phyloP scores from a whole-genome alignment of 2,329 filamentous ascomycete genomes.

The Talaromyces sp. region DNA sequence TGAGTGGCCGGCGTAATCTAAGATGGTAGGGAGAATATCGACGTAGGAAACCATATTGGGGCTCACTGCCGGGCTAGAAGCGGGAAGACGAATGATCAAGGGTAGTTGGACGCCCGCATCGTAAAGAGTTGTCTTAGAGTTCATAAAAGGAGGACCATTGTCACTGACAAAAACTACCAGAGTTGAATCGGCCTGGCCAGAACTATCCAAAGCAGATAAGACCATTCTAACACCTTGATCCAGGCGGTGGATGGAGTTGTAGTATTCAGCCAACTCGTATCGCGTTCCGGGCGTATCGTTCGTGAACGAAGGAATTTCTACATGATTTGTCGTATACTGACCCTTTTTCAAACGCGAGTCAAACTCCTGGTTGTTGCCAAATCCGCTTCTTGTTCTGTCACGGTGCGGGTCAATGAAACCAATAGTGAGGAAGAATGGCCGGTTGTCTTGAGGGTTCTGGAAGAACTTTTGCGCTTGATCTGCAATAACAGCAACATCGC shows the following conservation, averaged over 20 bases:
- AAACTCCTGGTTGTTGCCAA: conserved; percentile 34
- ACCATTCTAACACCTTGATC: conserved; percentile 31
- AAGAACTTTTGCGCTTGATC: conserved; percentile 36
- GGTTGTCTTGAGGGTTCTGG: conserved; percentile 18
- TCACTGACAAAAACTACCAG: conserved; percentile 45
- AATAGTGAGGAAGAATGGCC: conserved; percentile 43
- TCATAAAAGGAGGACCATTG: conserved; percentile 46
- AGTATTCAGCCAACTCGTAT: conserved; percentile 40
- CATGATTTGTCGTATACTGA: conserved; percentile 25
- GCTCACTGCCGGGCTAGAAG: conserved; percentile 19
- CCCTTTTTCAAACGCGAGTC: conserved; percentile 19
- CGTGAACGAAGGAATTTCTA: conserved; percentile 39
- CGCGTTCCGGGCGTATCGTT: conserved; percentile 36
- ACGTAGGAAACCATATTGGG: conserved; percentile 43
- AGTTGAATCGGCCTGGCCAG: conserved; percentile 23
- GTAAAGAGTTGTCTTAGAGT: conserved; percentile 48
- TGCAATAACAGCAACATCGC: conserved; percentile 40
- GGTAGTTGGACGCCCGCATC: conserved; percentile 43
- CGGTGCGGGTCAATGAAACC: conserved; percentile 46
- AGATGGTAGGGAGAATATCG: conserved; percentile 42
- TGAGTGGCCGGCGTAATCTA: conserved; percentile 36
- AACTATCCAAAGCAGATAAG: conserved; percentile 26
- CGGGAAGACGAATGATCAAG: conserved; percentile 32
- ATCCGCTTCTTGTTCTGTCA: conserved; percentile 35
- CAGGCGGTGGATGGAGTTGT: conserved; percentile 33